Evolutionary conservation across 1,284 basidiomycete species (phyloP), one percentile per base, ranked within the genome.

Genomic region (Exobasidium cylindrosporum): DNA sequence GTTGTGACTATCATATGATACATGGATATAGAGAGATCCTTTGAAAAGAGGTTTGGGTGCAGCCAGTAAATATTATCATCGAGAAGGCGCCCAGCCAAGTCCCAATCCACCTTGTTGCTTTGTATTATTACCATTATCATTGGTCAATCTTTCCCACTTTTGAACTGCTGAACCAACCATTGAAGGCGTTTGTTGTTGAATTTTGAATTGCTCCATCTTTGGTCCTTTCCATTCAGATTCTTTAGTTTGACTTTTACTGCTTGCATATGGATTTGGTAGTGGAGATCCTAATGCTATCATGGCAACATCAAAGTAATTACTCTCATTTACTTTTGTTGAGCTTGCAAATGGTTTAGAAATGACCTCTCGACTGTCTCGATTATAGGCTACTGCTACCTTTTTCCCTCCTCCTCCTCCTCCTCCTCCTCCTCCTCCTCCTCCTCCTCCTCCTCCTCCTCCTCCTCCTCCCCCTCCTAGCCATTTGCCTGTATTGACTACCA

Each of bases 1-100:
- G n/a, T n/a, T n/a, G n/a, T n/a, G n/a, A n/a, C n/a, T n/a, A n/a
- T n/a, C n/a, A n/a, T n/a, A n/a, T n/a, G n/a, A n/a, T n/a, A n/a
- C n/a, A n/a, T n/a, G n/a, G n/a, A n/a, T n/a, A n/a, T n/a, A n/a
- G n/a, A n/a, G n/a, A n/a, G n/a, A n/a, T n/a, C n/a, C n/a, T n/a
- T n/a, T n/a, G n/a, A n/a, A n/a, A n/a, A n/a, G n/a, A n/a, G n/a
- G n/a, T n/a, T n/a, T n/a, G n/a, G n/a, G n/a, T n/a, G n/a, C n/a
- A n/a, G n/a, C n/a, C n/a, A n/a, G n/a, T n/a, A n/a, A n/a, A n/a
- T n/a, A n/a, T n/a, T 40, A 17, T 40, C 35, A 40, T 40, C 35
- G 35, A 40, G 35, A 40, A 40, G 47, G 47, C 7, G 47, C 47
- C 47, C 47, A 50, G 47, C 47, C 47, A 14, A 50, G 47, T 14